Evolutionary conservation across 352 stramenopile genomes (phyloP).

Genomic region (Porosira glacialis): DNA sequence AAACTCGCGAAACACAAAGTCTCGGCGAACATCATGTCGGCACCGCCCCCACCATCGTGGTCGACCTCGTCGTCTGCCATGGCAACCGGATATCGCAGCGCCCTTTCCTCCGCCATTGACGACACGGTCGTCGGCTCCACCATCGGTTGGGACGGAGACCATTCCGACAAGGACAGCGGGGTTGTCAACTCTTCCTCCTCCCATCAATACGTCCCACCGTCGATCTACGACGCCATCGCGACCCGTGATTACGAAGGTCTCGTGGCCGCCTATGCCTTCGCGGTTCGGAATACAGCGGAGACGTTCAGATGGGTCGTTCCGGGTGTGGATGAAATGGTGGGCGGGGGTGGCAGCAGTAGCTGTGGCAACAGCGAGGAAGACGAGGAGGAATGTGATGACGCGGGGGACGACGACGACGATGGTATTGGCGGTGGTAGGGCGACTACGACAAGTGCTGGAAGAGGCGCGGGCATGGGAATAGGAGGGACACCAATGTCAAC

Average conservation of each 20-base stretch:
- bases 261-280: slow-evolving; percentile 29
- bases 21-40: background rate
- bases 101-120: background rate
- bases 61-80: too few relatives aligned
- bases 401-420: background rate
- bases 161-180: slow-evolving; percentile 5
- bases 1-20: background rate
- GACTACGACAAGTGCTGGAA: slow-evolving; percentile 2
- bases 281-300: slow-evolving; percentile 33
- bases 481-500: too few relatives aligned
- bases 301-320: slow-evolving; percentile 19
- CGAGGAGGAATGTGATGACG: background rate
- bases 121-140: background rate
- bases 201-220: slow-evolving; percentile 2
- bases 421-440: slow-evolving; percentile 17
- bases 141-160: background rate
- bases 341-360: background rate
- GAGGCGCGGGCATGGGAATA: too few relatives aligned
- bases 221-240: slow-evolving; percentile 42
- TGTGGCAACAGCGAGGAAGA: too few relatives aligned
- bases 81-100: too few relatives aligned
- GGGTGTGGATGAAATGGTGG: background rate
- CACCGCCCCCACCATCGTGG: background rate
- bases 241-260: slow-evolving; percentile 41
- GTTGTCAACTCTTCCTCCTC: slow-evolving; percentile 11